Conservation (phyloP, 495 filamentous ascomycete species). For the Penicillium coffeae region DNA sequence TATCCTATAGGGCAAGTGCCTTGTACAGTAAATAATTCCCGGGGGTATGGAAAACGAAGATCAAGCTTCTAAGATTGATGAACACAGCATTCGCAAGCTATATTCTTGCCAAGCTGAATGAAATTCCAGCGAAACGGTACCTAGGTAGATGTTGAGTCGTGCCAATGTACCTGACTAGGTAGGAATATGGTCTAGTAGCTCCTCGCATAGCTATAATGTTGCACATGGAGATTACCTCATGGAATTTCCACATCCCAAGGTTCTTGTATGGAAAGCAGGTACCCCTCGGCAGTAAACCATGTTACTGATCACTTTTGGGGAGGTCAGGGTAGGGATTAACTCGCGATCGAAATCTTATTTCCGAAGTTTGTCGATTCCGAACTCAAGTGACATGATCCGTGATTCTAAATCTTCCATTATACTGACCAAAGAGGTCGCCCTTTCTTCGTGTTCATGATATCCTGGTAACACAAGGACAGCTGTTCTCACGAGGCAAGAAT, state of each 20-base stretch:
- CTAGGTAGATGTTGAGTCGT: too few relatives aligned
- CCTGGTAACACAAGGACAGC: conserved; percentile 2
- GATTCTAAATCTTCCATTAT: not conserved
- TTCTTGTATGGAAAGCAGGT: conserved; percentile 12
- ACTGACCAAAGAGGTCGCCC: not conserved
- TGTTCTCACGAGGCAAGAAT: conserved; percentile 2
- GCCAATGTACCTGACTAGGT: too few relatives aligned
- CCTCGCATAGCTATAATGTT: too few relatives aligned
- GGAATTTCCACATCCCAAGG: not conserved
- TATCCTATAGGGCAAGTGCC: conserved; percentile 15
- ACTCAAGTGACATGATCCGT: too few relatives aligned
- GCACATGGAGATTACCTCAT: conserved; percentile 17
- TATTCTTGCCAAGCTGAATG: not conserved
- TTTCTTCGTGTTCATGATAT: not conserved
- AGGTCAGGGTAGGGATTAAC: conserved; percentile 1
- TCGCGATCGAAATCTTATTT: too few relatives aligned
- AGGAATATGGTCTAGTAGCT: too few relatives aligned
- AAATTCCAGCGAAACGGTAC: not conserved
- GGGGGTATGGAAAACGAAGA: not conserved
- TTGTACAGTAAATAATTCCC: not conserved
- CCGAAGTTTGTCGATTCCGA: too few relatives aligned
- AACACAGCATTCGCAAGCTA: not conserved
- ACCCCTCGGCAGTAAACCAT: conserved; percentile 5
- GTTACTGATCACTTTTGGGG: conserved; percentile 1
- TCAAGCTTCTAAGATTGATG: conserved; percentile 1